Evolutionary conservation across 257 asterid genomes (phyloP), one percentile per base, ranked within the genome.

Genomic region (Fraxinus quadrangulata): DNA sequence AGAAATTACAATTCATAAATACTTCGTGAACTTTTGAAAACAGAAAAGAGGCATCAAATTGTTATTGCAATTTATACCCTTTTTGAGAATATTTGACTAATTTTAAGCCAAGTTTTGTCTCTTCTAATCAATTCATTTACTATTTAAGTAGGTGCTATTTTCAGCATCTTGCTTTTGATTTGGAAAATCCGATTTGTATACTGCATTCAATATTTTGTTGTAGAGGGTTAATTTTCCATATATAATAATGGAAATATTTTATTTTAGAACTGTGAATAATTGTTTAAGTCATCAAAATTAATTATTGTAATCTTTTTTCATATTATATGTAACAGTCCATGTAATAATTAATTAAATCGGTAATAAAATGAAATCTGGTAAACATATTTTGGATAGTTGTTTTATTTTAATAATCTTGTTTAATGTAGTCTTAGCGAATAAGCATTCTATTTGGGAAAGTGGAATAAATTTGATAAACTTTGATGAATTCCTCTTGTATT

Each of bases 131-230:
- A 23, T 28, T 61, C 30, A 65, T 75, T 75, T 75, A 66, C 14
- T 14, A 24, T 11, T 17, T 61, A 3, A 61, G 30, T 30, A 66
- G 63, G 10, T 49, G 7, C 39, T 11, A 66, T 40, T 37, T n/a
- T 66, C 71, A 61, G 69, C 33, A 19, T 75, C 10, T 70, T n/a
- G 6, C 34, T 40, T 9, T 70, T 24, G 42, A 65, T 75, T 40
- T 28, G 68, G 67, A 75, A 66, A 16, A 75, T 17, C 13, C 31
- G 65, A 40, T 66, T 66, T 65, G 28, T 9, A 8, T 33, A n/a
- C 2, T 61, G 1, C 16, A 19, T 59, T 21, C 13, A 59, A 11
- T 19, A 59, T 59, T 59, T 19, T 59, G 8, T 10, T n/a, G 67
- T 8, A 6, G 21, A 59, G 67, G 13, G 31, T 19, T 21, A 3